Base-by-base conservation (phyloP, 495 filamentous ascomycete species). In the Tuber umbilicatum region DNA sequence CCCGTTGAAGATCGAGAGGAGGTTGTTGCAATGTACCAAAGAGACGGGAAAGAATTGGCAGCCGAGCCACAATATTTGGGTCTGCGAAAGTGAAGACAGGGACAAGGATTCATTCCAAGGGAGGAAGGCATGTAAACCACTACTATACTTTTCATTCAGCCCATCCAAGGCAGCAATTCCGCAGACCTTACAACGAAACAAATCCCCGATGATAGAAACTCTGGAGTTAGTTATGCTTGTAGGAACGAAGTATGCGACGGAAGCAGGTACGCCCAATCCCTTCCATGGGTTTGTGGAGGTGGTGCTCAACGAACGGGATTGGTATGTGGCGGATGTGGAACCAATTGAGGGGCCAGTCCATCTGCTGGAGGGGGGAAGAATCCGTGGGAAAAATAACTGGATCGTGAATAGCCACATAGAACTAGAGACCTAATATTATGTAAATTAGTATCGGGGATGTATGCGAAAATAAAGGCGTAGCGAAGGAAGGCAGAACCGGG, bases 241-340 rank as follows among this genome's bases (percentile, higher is more conserved):
- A 3, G 35, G 71, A 35, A 73, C 40, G 12, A 68, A 68, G 37
- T 73, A 67, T 17, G 50, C 35, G 21, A 73, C 41, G 14, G n/a
- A 38, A 68, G 42, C n/a, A 16, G 37, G 71, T 38, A 73, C 43
- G 50, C 71, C 71, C 7, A 31, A 73, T 42, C 55, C n/a, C 31
- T 55, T 27, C 5, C 55, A 73, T 38, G 71, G 55, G 5, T 73
- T 68, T 35, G 50, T 73, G 14, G 50, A 73, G 45, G 71, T 73
- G 0, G 35, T 19, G 14, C n/a, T 73, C 2, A 41, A 73, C 21
- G 21, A 40, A 73, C 35, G 10, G 5, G 50, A 73, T 37, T 35
- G 50, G 9, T 73, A 42, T 68, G 23, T 73, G 0, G 71, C 71
- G 0, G 21, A 55, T 0, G 35, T 68, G 1, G 35, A 41, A 35